Conservation (phyloP, 208 protist genomes). For the Acanthamoeba sp. region DNA sequence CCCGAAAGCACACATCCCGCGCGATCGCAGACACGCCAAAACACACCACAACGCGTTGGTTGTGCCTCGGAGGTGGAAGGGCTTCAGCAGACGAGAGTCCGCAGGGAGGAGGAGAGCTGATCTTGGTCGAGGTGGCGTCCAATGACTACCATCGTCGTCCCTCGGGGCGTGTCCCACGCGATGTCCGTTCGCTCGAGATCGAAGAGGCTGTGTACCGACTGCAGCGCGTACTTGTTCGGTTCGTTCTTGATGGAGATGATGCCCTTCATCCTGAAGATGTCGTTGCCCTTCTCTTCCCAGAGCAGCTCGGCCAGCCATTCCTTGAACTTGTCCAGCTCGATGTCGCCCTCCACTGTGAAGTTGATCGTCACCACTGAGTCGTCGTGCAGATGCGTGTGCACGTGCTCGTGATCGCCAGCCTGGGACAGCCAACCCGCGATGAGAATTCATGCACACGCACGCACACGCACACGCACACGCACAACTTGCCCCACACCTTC, state of each 20-base stretch:
- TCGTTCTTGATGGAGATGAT: slow-evolving; percentile 77
- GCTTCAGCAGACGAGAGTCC: not conserved
- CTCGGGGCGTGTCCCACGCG: not conserved
- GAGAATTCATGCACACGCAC: not conserved
- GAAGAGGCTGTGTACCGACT: slow-evolving; percentile 61
- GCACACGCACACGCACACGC: not conserved
- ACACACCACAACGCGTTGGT: too few relatives aligned
- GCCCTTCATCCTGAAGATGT: slow-evolving; percentile 83
- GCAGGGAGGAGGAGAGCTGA: slow-evolving; percentile 9
- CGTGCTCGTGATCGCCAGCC: slow-evolving; percentile 39
- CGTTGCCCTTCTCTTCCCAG: slow-evolving; percentile 55
- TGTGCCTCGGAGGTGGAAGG: not conserved
- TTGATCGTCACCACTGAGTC: slow-evolving; percentile 74
- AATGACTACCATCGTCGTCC: slow-evolving; percentile 45
- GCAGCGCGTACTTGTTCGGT: slow-evolving; percentile 59
- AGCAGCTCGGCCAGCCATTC: slow-evolving; percentile 49
- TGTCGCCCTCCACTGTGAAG: slow-evolving; percentile 51
- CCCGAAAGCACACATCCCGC: not conserved
- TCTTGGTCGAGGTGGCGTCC: slow-evolving; percentile 64
- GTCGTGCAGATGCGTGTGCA: slow-evolving; percentile 76
- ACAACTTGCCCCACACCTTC: not conserved
- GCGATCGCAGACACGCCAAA: not conserved
- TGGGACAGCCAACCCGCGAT: not conserved
- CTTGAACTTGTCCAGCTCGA: slow-evolving; percentile 35
- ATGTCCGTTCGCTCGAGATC: slow-evolving; percentile 30